These are phyloP conservation scores for Tulasnella sp. DNA, from an alignment of 768 basidiomycete species.

Conservation along the genomic window DNA sequence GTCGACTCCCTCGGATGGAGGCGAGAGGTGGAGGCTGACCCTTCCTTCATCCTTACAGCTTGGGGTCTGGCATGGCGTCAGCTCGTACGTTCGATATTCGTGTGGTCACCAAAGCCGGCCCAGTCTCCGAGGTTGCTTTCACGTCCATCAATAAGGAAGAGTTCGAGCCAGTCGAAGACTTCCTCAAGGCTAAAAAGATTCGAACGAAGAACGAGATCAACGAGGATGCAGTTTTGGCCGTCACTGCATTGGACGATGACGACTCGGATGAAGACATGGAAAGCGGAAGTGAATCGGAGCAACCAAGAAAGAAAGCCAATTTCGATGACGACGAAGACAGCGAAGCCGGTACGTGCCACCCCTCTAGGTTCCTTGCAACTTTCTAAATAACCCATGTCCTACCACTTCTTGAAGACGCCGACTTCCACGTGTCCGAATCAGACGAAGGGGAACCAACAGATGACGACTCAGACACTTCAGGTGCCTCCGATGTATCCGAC, in stretches of 20 bases:
- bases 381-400: conserved; percentile 13
- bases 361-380: conserved; percentile 40
- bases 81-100: conserved; percentile 93
- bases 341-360: conserved; percentile 43
- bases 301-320: conserved; percentile 54
- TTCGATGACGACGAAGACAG: conserved; percentile 71
- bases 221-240: conserved; percentile 66
- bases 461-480: conserved; percentile 51
- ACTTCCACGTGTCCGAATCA: conserved; percentile 81
- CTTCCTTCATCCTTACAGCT: conserved; percentile 41
- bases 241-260: conserved; percentile 61
- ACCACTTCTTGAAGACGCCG: conserved; percentile 57
- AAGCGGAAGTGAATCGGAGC: conserved; percentile 55
- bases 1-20: background rate
- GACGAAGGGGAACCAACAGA: conserved; percentile 88
- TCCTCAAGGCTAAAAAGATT: conserved; percentile 86
- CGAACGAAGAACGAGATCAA: conserved; percentile 95
- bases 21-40: background rate
- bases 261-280: conserved; percentile 75
- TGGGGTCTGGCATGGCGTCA: conserved; percentile 80
- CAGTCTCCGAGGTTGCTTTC: conserved; percentile 69
- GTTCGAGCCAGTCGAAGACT: conserved; percentile 77
- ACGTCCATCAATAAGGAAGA: conserved; percentile 96
- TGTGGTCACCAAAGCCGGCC: conserved; percentile 76
- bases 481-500: conserved; percentile 76